phyloP scores from a whole-genome alignment of 306 rosid genomes.

The Fagus sylvatica region DNA sequence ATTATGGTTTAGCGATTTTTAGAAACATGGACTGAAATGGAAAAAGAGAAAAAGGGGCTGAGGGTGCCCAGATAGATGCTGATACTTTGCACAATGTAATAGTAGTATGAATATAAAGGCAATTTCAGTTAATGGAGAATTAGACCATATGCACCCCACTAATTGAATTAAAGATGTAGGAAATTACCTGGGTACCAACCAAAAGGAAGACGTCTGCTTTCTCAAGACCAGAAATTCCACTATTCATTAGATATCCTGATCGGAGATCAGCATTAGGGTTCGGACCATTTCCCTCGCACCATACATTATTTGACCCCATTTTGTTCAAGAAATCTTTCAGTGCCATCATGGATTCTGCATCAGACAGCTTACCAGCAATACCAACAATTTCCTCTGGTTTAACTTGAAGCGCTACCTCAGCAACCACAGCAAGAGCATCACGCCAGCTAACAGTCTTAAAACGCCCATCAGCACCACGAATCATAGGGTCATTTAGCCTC shows the following conservation, averaged over 20 bases:
- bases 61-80: neutral
- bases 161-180: slow-evolving; percentile 19
- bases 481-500: slow-evolving; percentile 96
- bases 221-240: slow-evolving; percentile 85
- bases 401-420: slow-evolving; percentile 72
- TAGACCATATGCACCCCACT: neutral
- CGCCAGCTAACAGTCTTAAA: slow-evolving; percentile 91
- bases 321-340: slow-evolving; percentile 86
- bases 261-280: slow-evolving; percentile 82
- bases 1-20: neutral
- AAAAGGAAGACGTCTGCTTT: slow-evolving; percentile 89
- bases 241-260: slow-evolving; percentile 87
- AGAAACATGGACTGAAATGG: neutral
- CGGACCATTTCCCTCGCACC: slow-evolving; percentile 85
- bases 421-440: slow-evolving; percentile 86
- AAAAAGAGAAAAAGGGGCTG: neutral
- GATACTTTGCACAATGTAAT: neutral
- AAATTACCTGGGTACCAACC: slow-evolving; percentile 92
- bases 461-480: slow-evolving; percentile 94
- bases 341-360: slow-evolving; percentile 97
- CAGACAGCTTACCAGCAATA: slow-evolving; percentile 88
- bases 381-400: slow-evolving; percentile 89
- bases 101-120: slow-evolving; percentile 12
- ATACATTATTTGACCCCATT: slow-evolving; percentile 89
- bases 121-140: slow-evolving; percentile 3